Evolutionary conservation across 73 alveolate species (phyloP), one percentile per base, ranked within the genome.

Genomic region (Urostyla sp.): DNA sequence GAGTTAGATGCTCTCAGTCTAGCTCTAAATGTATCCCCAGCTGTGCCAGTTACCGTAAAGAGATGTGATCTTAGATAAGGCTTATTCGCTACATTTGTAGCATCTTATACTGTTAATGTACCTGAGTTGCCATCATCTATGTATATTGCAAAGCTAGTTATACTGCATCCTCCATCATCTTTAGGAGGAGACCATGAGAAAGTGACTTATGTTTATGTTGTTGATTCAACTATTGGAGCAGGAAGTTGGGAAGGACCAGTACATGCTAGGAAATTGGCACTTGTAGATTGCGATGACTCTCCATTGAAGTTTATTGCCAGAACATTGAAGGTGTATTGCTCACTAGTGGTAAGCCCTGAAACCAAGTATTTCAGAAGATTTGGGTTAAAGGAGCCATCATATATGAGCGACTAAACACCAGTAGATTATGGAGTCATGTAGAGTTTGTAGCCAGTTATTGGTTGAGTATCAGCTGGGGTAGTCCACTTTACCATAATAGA

Each of bases 121-220:
- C 92, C 89, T 31, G 81, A 80, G 43, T 6, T 58, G 31, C 93
- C 91, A 81, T 82, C 88, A 53, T 48, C 83, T 26, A 76, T 36
- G 51, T 61, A 77, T 1, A 85, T 57, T 32, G 34, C 80, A 75
- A 61, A 90, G 55, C 90, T 87, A 21, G 54, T 61, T 24, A 87
- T 75, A 21, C 75, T 57, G 36, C 97, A 90, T 43, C 97, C 97
- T 27, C 97, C 97, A 53, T 56, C 59, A 21, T 72, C 67, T 1
- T 6, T 1, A 24, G 97, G 97, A 16, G 75, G 77, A 10, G 56
- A 73, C 97, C 97, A 90, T 0, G 55, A 44, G 16, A 90, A 32
- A 32, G 66, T 36, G 21, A 90, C 80, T 34, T 67, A 38, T 24
- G 89, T 87, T 40, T 51, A 45, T 3, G 89, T 75, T 20, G 76